Evolutionary conservation across 2,329 filamentous ascomycete species (phyloP).

Genomic region (Botryotinia globosa): DNA sequence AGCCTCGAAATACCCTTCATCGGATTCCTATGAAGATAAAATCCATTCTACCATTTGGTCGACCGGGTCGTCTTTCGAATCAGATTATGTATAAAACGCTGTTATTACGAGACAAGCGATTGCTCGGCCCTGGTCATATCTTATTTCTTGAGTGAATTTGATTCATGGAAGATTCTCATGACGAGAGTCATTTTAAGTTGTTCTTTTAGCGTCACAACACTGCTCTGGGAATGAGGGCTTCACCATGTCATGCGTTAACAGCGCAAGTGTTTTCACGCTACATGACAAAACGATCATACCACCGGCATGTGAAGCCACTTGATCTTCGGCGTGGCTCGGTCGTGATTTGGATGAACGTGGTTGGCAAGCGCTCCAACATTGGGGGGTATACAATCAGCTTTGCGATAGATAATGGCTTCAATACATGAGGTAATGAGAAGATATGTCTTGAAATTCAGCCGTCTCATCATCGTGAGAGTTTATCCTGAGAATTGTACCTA

Average conservation of each 20-base stretch:
- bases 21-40: neutral
- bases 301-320: conserved; percentile 43
- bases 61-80: neutral
- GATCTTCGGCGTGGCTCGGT: conserved; percentile 47
- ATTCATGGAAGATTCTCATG: conserved; percentile 46
- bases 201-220: conserved; percentile 49
- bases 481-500: conserved; percentile 41
- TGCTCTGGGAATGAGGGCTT: conserved; percentile 46
- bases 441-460: conserved; percentile 48
- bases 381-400: conserved; percentile 42
- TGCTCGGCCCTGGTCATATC: conserved; percentile 41
- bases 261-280: conserved; percentile 49
- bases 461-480: conserved; percentile 43
- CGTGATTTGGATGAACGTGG: conserved; percentile 42
- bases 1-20: neutral
- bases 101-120: conserved; percentile 42
- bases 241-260: conserved; percentile 43
- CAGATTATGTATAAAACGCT: neutral
- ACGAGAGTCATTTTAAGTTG: conserved; percentile 42
- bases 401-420: conserved; percentile 47
- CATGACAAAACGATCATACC: conserved; percentile 51
- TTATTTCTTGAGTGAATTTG: conserved; percentile 49
- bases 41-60: neutral
- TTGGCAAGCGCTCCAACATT: conserved; percentile 43
- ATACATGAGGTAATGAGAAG: conserved; percentile 50